Conservation (phyloP, 495 filamentous ascomycete genomes). For the Hypoxylon fuscum region DNA sequence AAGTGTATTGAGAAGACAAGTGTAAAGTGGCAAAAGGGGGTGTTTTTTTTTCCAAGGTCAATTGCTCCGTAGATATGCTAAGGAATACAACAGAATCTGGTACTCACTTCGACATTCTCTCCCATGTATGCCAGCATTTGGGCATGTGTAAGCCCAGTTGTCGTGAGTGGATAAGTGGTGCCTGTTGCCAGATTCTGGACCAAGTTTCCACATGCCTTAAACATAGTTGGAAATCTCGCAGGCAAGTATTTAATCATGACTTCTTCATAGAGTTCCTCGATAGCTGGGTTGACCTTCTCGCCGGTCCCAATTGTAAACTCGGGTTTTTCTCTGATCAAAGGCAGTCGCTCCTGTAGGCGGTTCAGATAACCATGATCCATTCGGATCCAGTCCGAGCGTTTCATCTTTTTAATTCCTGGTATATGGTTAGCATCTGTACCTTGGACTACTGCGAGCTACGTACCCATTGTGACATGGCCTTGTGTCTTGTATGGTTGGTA, state of each 20-base stretch:
- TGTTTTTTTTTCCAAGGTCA: too few relatives aligned
- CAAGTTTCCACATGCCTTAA: conserved; percentile 11
- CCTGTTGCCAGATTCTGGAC: conserved; percentile 30
- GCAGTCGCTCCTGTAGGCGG: conserved; percentile 24
- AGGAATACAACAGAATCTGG: too few relatives aligned
- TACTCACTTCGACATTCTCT: conserved; percentile 31
- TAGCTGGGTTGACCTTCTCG: conserved; percentile 30
- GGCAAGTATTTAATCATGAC: conserved; percentile 35
- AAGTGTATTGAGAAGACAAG: too few relatives aligned
- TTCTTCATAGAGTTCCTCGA: conserved; percentile 32
- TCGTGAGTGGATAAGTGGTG: conserved; percentile 17
- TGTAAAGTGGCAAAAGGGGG: too few relatives aligned
- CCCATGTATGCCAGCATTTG: conserved; percentile 33
- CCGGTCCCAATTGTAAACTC: conserved; percentile 30
- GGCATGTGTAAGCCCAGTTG: conserved; percentile 11
- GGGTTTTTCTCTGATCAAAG: conserved; percentile 20
- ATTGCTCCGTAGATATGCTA: too few relatives aligned
- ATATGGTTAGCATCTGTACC: background rate
- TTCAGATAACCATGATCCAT: conserved; percentile 27
- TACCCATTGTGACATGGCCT: conserved; percentile 37
- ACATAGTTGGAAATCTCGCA: conserved; percentile 35
- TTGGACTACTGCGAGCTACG: background rate
- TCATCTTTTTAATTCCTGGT: conserved; percentile 28
- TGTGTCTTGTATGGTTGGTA: conserved; percentile 33
- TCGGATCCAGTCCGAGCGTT: conserved; percentile 31